A percentile compares a stretch with the other conserved stretches of the same genome.
phyloP scores from a whole-genome alignment of 2,329 filamentous ascomycete species.

The Nectriaceae sp. region DNA sequence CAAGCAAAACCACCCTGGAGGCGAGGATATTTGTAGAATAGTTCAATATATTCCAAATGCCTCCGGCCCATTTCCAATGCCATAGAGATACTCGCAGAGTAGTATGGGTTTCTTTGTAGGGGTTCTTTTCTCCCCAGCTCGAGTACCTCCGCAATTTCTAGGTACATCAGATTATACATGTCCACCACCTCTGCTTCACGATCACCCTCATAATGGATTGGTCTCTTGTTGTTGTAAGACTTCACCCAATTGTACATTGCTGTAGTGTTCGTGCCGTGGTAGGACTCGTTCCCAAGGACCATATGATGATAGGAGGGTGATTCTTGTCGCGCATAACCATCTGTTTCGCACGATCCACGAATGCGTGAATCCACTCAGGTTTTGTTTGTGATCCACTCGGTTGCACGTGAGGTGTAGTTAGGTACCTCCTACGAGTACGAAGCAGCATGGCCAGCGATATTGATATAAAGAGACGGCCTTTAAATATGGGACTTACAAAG shows the following conservation, averaged over 20 bases:
- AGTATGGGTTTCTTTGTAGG: conserved; percentile 57
- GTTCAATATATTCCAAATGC: conserved; percentile 67
- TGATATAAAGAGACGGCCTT: too few relatives aligned
- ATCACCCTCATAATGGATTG: conserved; percentile 70
- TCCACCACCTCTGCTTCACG: conserved; percentile 59
- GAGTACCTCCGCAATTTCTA: conserved; percentile 52
- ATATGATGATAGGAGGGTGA: conserved; percentile 69
- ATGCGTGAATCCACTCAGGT: conserved; percentile 62
- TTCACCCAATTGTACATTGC: conserved; percentile 68
- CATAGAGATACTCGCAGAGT: conserved; percentile 59
- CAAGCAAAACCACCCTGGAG: conserved; percentile 69
- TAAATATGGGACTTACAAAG: too few relatives aligned
- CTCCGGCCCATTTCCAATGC: conserved; percentile 76
- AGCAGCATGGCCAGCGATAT: too few relatives aligned
- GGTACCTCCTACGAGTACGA: too few relatives aligned
- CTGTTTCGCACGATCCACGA: conserved; percentile 66
- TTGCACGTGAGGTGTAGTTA: too few relatives aligned
- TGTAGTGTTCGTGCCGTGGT: conserved; percentile 68
- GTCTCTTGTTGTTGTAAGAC: conserved; percentile 54
- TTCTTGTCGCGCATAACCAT: conserved; percentile 71
- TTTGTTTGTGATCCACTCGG: conserved; percentile 62
- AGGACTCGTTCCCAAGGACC: conserved; percentile 76
- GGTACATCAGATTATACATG: conserved; percentile 71
- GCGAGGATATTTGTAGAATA: conserved; percentile 60
- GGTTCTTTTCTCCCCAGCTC: conserved; percentile 46